Evolutionary conservation across 805 yeast species (phyloP), one percentile per base, ranked within the genome.

Genomic region (Nematodospora valgi): DNA sequence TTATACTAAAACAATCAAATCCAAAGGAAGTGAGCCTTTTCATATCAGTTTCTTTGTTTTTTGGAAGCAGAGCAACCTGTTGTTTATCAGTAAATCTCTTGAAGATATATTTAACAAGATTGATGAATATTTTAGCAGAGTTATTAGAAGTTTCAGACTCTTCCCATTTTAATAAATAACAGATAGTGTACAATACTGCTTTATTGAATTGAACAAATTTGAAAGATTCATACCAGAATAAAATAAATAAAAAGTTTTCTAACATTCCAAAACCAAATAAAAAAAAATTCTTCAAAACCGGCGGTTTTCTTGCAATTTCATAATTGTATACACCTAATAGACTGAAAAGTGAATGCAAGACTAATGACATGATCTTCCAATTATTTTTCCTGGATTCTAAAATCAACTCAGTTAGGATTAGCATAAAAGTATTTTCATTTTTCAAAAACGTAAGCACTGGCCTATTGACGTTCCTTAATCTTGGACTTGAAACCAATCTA

Each of bases 1-100:
- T 40, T 6, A 53, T 45, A 31, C 50, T 44, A 22, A 49, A 41
- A 15, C 40, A 26, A 24, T 57, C 61, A 37, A 56, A 51, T 27
- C 44, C 43, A 14, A 54, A 38, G 0, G 59, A 54, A 4, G 58
- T 49, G 0, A 54, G 43, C 39, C 60, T 11, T 37, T n/a, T n/a
- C n/a, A n/a, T n/a, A n/a, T n/a, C n/a, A n/a, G n/a, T n/a, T n/a
- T 25, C 29, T 15, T 16, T 17, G 30, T 5, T 9, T 10, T 14
- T 29, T 6, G 32, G 23, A 11, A 8, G n/a, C n/a, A n/a, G n/a
- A n/a, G n/a, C n/a, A n/a, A n/a, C n/a, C n/a, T 31, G 24, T 4
- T n/a, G 27, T 14, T 16, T 13, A 12, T 35, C 23, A 5, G 5
- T 13, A 9, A 28, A 18, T 19, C 6, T 17, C 5, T 24, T 16